Base-by-base conservation (phyloP, 2,329 filamentous ascomycete genomes). In the Fusarium foetens region DNA sequence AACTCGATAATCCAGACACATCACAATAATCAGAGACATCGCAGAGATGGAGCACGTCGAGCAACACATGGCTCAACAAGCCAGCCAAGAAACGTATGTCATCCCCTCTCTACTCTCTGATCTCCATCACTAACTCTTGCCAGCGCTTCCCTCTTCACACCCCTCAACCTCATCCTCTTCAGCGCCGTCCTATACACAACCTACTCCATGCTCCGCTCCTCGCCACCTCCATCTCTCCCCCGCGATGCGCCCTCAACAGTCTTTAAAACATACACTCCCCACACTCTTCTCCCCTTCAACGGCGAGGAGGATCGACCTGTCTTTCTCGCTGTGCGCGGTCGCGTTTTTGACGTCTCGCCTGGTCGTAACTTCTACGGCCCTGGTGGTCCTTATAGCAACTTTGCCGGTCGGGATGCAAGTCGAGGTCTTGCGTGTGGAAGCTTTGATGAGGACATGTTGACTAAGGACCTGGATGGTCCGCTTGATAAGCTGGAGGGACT, bases 321-420 rank as follows among this genome's bases (percentile, higher is more conserved):
- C 63, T 97, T 94, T 83, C 89, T 99, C 53, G 93, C 94, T n/a
- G 94, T 98, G 23, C 93, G 94, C 45, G 95, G 96, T 58, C 91
- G 90, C 55, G 92, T 98, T 71, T 98, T 98, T 80, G 96, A 99
- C 80, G 95, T 98, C 29, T 90, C 91, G 0, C 85, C 90, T 19
- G 95, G 96, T 29, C 90, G 92, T 78, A 95, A 97, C 85, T 98
- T 98, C 83, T 99, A 99, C 84, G 96, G 96, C 8, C 96, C 96
- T 25, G 95, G 94, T 17, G 95, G 95, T 0, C 94, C 95, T 4
- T 99, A 99, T 82, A 91, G 92, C 81, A 98, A 98, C 84, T 99
- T 99, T 80, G 96, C 96, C 1, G 96, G 96, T 1, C 87, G 95
- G 42, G 96, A 99, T 82, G 96, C 96, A 25, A 94, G 90, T 72